Evolutionary conservation across 305 asterid species (phyloP).

Genomic region (Rubia tinctorum): DNA sequence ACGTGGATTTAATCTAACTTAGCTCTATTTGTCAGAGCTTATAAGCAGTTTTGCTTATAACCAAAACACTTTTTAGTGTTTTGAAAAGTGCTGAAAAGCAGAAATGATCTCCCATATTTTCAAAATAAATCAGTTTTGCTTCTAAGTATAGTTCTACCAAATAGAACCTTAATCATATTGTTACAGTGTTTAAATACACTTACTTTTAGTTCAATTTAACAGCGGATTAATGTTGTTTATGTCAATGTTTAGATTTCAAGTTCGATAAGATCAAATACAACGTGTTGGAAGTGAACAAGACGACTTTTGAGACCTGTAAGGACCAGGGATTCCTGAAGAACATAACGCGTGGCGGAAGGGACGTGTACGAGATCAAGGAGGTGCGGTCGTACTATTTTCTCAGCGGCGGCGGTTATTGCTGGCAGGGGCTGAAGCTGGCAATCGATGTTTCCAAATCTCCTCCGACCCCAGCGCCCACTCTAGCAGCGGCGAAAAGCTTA

Average conservation of each 20-base stretch:
- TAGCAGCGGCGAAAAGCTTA: not conserved
- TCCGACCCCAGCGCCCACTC: conserved; percentile 12
- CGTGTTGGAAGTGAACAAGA: conserved; percentile 56
- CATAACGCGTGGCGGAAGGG: conserved; percentile 56
- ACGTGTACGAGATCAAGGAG: conserved; percentile 42
- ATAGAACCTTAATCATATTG: too few relatives aligned
- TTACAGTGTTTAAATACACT: too few relatives aligned
- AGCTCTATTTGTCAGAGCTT: too few relatives aligned
- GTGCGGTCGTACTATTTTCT: conserved; percentile 47
- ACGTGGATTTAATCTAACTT: too few relatives aligned
- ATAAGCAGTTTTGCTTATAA: too few relatives aligned
- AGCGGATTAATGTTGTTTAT: too few relatives aligned
- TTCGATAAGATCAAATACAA: conserved; percentile 42
- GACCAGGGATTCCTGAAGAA: conserved; percentile 41
- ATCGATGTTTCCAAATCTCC: conserved; percentile 25
- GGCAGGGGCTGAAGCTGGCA: conserved; percentile 48
- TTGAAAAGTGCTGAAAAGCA: too few relatives aligned
- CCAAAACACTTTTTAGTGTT: too few relatives aligned
- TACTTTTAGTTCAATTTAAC: too few relatives aligned
- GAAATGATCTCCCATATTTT: too few relatives aligned
- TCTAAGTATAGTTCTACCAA: too few relatives aligned
- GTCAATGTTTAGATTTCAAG: conserved; percentile 34
- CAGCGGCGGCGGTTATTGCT: conserved; percentile 60
- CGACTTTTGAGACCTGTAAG: conserved; percentile 48
- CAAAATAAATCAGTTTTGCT: too few relatives aligned